phyloP scores from a whole-genome alignment of 768 basidiomycete genomes.

The Lyophyllum atratum region DNA sequence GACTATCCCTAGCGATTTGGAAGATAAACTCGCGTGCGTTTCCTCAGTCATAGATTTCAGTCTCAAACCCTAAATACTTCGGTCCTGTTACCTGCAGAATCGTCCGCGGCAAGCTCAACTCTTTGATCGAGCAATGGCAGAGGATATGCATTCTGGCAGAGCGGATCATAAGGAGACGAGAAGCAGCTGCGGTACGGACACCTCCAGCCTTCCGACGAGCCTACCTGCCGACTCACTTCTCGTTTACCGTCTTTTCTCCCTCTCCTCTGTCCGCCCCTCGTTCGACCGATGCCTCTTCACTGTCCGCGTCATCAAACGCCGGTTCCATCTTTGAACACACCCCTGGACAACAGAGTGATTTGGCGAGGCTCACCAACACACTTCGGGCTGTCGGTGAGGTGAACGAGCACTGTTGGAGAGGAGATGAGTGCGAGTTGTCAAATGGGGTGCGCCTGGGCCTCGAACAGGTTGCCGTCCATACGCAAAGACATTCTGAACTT shows the following conservation, averaged over 20 bases:
- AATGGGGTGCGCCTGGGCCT: constrained; percentile 77
- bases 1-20: constrained; percentile 89
- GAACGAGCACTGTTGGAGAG: constrained; percentile 81
- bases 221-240: constrained; percentile 71
- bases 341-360: constrained; percentile 63
- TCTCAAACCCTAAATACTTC: background rate
- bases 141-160: constrained; percentile 86
- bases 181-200: constrained; percentile 88
- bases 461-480: constrained; percentile 63
- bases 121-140: constrained; percentile 90
- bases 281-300: constrained; percentile 31
- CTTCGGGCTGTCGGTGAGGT: constrained; percentile 77
- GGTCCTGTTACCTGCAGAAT: constrained; percentile 42
- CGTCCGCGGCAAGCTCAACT: constrained; percentile 73
- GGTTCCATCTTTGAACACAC: constrained; percentile 29
- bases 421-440: constrained; percentile 79
- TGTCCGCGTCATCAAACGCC: constrained; percentile 33
- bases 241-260: constrained; percentile 52
- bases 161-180: constrained; percentile 85
- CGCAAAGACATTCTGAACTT: constrained; percentile 71
- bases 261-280: constrained; percentile 36
- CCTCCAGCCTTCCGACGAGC: constrained; percentile 62
- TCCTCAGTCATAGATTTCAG: background rate
- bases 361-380: constrained; percentile 82
- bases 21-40: constrained; percentile 80